Conservation (phyloP, 2,329 filamentous ascomycete species). For the Alternaria tenuissima region DNA sequence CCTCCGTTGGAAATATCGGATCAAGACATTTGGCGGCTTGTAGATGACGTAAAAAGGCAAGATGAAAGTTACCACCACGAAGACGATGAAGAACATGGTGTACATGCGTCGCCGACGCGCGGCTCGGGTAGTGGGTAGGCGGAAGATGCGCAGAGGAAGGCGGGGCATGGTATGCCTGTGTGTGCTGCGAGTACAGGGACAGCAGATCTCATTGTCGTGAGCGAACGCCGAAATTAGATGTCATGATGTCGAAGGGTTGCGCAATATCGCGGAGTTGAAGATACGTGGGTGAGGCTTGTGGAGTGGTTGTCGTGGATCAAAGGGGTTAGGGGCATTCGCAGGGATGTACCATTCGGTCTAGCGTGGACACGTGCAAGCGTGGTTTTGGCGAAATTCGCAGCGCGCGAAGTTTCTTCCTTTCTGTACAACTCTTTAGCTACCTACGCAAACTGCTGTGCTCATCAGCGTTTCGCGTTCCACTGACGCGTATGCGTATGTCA, state of each 20-base stretch:
- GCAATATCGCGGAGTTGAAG: neutral
- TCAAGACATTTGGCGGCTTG: slow-evolving; percentile 77
- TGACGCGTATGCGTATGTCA: neutral
- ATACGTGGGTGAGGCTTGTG: neutral
- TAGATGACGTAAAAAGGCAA: slow-evolving; percentile 72
- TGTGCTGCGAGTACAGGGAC: neutral
- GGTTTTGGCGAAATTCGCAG: slow-evolving; percentile 15
- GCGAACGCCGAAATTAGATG: neutral
- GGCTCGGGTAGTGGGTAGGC: slow-evolving; percentile 48
- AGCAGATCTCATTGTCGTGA: neutral
- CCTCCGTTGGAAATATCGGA: slow-evolving; percentile 72
- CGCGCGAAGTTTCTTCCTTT: slow-evolving; percentile 5
- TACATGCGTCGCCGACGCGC: slow-evolving; percentile 49
- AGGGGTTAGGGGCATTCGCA: slow-evolving; percentile 18
- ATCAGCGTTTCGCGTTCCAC: neutral
- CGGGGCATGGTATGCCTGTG: slow-evolving; percentile 35
- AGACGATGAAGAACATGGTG: slow-evolving; percentile 47
- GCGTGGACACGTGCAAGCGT: slow-evolving; percentile 21
- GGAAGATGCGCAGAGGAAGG: slow-evolving; percentile 41
- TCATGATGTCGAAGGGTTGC: neutral
- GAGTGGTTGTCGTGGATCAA: slow-evolving; percentile 6
- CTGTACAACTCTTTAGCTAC: neutral
- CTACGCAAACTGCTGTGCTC: neutral
- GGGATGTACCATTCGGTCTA: slow-evolving; percentile 14
- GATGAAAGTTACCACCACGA: slow-evolving; percentile 38